Evolutionary conservation across 2,329 filamentous ascomycete genomes (phyloP).

Genomic region (Achaetomium macrosporum): DNA sequence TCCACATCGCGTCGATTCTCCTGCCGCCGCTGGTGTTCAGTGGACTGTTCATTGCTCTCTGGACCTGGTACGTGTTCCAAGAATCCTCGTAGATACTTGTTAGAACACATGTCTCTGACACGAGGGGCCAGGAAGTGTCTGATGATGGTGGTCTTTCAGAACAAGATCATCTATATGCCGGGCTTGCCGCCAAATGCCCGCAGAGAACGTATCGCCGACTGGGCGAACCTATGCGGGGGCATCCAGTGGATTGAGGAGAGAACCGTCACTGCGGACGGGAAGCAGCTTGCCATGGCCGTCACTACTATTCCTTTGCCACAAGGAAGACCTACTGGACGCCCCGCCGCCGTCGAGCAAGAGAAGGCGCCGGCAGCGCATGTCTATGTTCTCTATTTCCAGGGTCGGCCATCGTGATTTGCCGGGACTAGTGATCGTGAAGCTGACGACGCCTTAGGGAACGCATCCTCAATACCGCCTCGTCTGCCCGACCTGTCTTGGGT

Average conservation of each 20-base stretch:
- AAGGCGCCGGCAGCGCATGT: conserved; percentile 30
- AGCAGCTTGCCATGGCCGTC: conserved; percentile 55
- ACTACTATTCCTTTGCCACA: conserved; percentile 34
- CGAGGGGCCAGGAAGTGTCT: conserved; percentile 48
- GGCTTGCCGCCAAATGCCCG: conserved; percentile 66
- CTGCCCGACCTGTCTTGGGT: conserved; percentile 51
- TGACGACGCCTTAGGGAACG: conserved; percentile 43
- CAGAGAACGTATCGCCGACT: conserved; percentile 60
- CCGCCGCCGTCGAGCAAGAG: conserved; percentile 2
- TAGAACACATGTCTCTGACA: neutral
- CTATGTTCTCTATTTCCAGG: conserved; percentile 54
- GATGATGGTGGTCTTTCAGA: conserved; percentile 72
- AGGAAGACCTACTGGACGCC: neutral
- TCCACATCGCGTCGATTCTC: conserved; percentile 41
- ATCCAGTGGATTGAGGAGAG: conserved; percentile 63
- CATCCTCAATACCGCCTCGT: conserved; percentile 52
- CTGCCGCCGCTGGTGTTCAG: conserved; percentile 62
- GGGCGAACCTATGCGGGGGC: conserved; percentile 51
- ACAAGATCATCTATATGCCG: conserved; percentile 77
- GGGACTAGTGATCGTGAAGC: neutral
- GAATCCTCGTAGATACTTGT: neutral
- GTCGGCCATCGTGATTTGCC: conserved; percentile 28
- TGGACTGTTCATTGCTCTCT: conserved; percentile 60
- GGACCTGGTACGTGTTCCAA: conserved; percentile 38
- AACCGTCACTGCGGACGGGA: conserved; percentile 58